phyloP scores from a whole-genome alignment of 129 eudicot species.

The Apium graveolens region DNA sequence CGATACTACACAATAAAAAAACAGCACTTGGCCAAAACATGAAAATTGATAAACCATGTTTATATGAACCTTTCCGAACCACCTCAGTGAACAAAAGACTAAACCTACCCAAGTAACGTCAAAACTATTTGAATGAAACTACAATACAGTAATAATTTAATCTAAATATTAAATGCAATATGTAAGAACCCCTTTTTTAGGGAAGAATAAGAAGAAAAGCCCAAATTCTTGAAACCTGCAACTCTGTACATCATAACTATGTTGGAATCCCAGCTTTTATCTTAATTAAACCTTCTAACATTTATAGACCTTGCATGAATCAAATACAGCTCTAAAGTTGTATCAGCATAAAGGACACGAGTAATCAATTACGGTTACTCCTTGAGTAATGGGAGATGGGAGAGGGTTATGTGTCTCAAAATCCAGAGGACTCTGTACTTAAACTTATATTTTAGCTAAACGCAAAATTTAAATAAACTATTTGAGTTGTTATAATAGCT shows the following conservation, averaged over 20 bases:
- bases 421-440: too few relatives aligned
- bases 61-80: not conserved
- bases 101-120: not conserved
- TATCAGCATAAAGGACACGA: not conserved
- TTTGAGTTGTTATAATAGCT: too few relatives aligned
- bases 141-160: not conserved
- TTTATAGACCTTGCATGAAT: slow-evolving; percentile 15
- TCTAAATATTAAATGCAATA: not conserved
- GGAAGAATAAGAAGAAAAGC: not conserved
- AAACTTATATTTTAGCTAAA: too few relatives aligned
- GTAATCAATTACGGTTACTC: slow-evolving; percentile 5
- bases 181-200: not conserved
- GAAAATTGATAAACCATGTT: not conserved
- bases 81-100: not conserved
- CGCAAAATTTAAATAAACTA: too few relatives aligned
- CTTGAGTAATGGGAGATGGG: too few relatives aligned
- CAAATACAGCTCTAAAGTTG: slow-evolving; percentile 16
- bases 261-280: slow-evolving; percentile 14
- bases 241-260: slow-evolving; percentile 40
- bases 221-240: slow-evolving; percentile 1
- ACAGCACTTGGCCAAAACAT: not conserved
- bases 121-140: not conserved
- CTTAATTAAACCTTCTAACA: slow-evolving; percentile 11
- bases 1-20: not conserved
- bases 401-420: too few relatives aligned